These are phyloP conservation scores for Exophiala mesophila DNA, from an alignment of 2,329 filamentous ascomycete species.

Conservation along the genomic window DNA sequence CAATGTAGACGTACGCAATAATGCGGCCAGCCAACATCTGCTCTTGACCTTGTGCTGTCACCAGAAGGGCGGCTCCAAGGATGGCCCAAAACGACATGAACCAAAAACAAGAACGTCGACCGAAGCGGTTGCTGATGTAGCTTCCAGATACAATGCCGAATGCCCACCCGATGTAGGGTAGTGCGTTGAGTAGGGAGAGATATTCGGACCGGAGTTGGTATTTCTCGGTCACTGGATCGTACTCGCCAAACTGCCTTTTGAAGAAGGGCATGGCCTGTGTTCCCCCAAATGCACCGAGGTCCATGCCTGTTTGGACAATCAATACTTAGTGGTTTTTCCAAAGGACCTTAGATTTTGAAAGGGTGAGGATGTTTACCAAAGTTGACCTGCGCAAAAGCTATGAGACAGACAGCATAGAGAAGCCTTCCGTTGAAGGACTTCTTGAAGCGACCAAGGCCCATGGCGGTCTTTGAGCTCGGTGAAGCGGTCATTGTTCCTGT, in stretches of 20 bases:
- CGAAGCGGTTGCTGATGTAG: constrained; percentile 30
- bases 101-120: constrained; percentile 36
- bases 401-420: background rate
- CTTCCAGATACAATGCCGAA: constrained; percentile 30
- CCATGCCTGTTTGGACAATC: too few relatives aligned
- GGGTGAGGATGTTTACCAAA: too few relatives aligned
- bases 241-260: constrained; percentile 32
- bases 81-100: constrained; percentile 36
- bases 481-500: background rate
- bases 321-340: too few relatives aligned
- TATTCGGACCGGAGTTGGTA: constrained; percentile 32
- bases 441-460: background rate
- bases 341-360: too few relatives aligned
- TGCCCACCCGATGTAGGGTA: constrained; percentile 36
- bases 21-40: constrained; percentile 36
- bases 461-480: background rate
- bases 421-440: background rate
- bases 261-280: constrained; percentile 38
- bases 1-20: constrained; percentile 58
- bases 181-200: constrained; percentile 35
- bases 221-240: constrained; percentile 20
- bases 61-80: constrained; percentile 30
- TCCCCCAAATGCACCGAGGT: too few relatives aligned
- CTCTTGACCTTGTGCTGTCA: constrained; percentile 30
- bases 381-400: background rate